A percentile compares a stretch with the other conserved stretches of the same genome.
Conservation (phyloP, 2,329 filamentous ascomycete species). For the Emericellopsis cladophorae region DNA sequence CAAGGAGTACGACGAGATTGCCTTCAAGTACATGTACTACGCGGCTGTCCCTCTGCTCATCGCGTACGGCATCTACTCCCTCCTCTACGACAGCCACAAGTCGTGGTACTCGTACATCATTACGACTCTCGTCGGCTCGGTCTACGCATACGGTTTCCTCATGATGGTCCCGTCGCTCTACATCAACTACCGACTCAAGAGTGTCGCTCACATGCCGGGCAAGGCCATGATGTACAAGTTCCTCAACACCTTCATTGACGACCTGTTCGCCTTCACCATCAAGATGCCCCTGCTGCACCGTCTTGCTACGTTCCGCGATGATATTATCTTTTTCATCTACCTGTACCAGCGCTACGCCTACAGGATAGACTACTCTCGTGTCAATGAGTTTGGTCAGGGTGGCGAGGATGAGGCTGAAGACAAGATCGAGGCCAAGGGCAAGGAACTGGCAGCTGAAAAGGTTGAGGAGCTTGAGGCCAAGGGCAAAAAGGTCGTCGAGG, state of each 20-base stretch:
- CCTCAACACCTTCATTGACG: constrained; percentile 97
- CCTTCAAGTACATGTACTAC: constrained; percentile 95
- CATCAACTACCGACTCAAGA: constrained; percentile 97
- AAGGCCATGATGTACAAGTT: constrained; percentile 98
- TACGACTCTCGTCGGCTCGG: constrained; percentile 84
- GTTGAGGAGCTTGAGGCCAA: constrained; percentile 20
- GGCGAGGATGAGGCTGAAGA: constrained; percentile 68
- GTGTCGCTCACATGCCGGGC: constrained; percentile 90
- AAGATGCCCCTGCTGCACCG: constrained; percentile 96
- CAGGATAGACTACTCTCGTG: constrained; percentile 77
- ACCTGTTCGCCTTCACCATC: constrained; percentile 96
- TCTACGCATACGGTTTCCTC: constrained; percentile 96
- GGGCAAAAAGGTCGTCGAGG: constrained; percentile 2
- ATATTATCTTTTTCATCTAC: constrained; percentile 97
- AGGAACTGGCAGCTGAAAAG: constrained; percentile 23
- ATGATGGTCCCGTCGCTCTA: constrained; percentile 98
- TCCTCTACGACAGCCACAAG: constrained; percentile 91
- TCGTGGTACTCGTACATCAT: constrained; percentile 97
- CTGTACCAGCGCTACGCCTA: constrained; percentile 91
- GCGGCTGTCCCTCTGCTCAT: constrained; percentile 77
- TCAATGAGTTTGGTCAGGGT: constrained; percentile 97
- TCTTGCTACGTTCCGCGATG: constrained; percentile 82
- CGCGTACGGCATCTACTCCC: constrained; percentile 82
- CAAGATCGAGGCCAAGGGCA: constrained; percentile 18
- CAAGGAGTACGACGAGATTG: constrained; percentile 94